Evolutionary conservation across 2,329 filamentous ascomycete species (phyloP), one percentile per base, ranked within the genome.

Genomic region (Phymatotrichopsis omnivora): DNA sequence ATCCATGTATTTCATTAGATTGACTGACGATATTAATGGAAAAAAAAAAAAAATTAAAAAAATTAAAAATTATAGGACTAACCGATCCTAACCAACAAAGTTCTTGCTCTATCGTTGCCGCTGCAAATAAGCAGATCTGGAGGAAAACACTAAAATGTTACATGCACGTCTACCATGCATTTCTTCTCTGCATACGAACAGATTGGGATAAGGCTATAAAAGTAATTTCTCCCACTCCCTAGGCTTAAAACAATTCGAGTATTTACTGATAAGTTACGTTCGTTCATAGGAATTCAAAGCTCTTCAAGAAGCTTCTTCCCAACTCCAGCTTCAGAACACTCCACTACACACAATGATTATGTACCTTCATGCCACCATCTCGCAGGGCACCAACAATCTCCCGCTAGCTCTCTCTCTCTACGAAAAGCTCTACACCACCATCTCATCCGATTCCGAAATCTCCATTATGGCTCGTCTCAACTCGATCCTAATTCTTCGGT

Each of bases 391-490:
- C 7, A 54, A 54, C 37, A 37, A 49, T 19, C 46, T 55, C 7
- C 39, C 47, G 6, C 40, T 40, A 8, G 54, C 54, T 10, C 33
- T 55, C 20, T 34, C 45, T 8, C 41, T 51, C 36, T 55, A 55
- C 32, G 30, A 37, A 45, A 14, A 35, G 42, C 47, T 55, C 24
- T 49, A 33, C 30, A 17, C 27, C 10, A 23, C 39, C 3, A 35
- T 51, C 19, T 37, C 50, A 6, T 35, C 45, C 5, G 51, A 57
- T 33, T 51, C 55, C 17, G 67, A 72, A 32, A 54, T 73, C 24
- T 61, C 63, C 7, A 63, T 70, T 6, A 61, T 74, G 3, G 66
- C 69, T 12, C 61, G 65, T 1, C 60, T 74, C 31, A 73, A 73
- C 53, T 63, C 63, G 3, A 58, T 72, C 24, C 60, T 70, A 7